Evolutionary conservation across 2,329 filamentous ascomycete species (phyloP), one percentile per base, ranked within the genome.

Genomic region (Fusarium burgessii): DNA sequence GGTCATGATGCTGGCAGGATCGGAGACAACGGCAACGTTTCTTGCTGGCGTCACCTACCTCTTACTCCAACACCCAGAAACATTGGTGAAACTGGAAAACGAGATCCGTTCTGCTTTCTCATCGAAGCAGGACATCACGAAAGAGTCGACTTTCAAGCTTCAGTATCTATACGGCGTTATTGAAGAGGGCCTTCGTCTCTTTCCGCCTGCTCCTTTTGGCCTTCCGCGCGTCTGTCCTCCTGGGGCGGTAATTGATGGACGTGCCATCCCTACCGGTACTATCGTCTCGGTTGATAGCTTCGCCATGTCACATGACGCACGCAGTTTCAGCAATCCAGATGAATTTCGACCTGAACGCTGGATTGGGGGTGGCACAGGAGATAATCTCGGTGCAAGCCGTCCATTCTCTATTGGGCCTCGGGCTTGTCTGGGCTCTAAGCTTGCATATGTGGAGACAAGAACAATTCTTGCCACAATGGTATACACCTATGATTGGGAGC

Each of bases 101-200:
- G 23, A 23, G 23, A 23, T 23, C 23, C 23, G 23, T 23, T 23
- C 23, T 23, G 23, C 23, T 23, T 23, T 23, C 23, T 23, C 23
- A 23, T 23, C 23, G 23, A 23, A 23, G 23, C 23, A 23, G 23
- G 23, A 33, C 32, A 68, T 68, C 20, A 47, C 46, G 15, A 55
- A 60, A 18, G 46, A 59, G 7, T 36, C 64, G 7, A 68, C 59
- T 8, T 32, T 5, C 6, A 40, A 42, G 3, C 40, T 68, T 7
- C 49, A 25, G 6, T 63, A 68, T 38, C 58, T 68, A 10, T 13
- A 29, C 1, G 64, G 43, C 5, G 49, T 47, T 14, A 51, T 68
- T 33, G 64, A 67, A 32, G 64, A 68, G 11, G 59, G 59, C 2
- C 59, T 68, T 15, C 59, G 64, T 4, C 8, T 68, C 1, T 57